Base-by-base conservation (phyloP, 768 basidiomycete species). In the Calocybe gangraenosa region DNA sequence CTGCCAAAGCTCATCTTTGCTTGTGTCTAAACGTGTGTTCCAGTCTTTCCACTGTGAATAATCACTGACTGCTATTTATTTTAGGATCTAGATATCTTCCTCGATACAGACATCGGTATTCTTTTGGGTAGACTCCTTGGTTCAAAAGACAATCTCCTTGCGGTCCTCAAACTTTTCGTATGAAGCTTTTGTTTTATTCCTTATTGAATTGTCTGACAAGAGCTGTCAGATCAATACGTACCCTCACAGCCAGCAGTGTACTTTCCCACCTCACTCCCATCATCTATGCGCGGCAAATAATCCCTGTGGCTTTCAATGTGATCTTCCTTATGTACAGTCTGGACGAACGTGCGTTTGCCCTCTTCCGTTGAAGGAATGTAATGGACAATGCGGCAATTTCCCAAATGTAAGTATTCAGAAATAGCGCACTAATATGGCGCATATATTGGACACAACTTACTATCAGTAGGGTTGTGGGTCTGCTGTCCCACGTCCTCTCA, bases 401-500 rank as follows among this genome's bases (percentile, higher is more conserved):
- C 55, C 58, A 21, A 53, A 59, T 44, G 66, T 65, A 41, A 62
- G 71, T 47, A 49, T 40, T 36, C 32, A 7, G 7, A 5, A 14
- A 5, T 14, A 35, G 34, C 5, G 34, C 14, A 7, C 17, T 7
- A 5, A 35, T n/a, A n/a, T n/a, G 17, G 34, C 46, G 42, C 40
- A 34, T 45, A 40, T 25, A 39, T 31, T 15, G 5, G 10, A n/a
- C 39, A 17, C 17, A 18, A 35, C 34, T 5, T n/a, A 18, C 6
- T 34, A n/a, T 49, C 19, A 21, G 23, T 19, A 75, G 73, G 65
- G 65, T 10, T 75, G 73, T 40, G 58, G 65, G 25, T 73, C 72
- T 8, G 55, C 69, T 9, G 52, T 56, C 7, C 66, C 71, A 35
- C 58, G 49, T 32, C 22, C 52, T 3, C 44, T 44, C 17, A 57